Base-by-base conservation (phyloP, 179 eudicot genomes). In the Patellifolia procumbens region DNA sequence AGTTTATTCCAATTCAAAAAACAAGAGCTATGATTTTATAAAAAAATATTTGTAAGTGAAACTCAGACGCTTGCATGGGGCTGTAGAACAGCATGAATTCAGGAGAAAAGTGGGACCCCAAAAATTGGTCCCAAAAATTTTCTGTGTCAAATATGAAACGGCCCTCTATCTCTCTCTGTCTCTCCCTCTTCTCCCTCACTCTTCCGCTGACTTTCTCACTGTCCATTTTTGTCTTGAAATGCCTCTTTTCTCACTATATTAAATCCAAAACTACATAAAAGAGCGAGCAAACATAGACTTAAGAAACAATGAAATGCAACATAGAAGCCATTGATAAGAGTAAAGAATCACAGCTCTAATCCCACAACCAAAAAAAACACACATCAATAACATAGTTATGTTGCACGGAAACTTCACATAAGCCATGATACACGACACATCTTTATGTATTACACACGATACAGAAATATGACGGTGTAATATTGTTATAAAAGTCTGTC, bases 331-430 rank as follows among this genome's bases (percentile, higher is more conserved):
- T 80, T 55, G 79, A 71, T 66, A 72, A 4, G n/a, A 55, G 83
- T 81, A 78, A 35, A 72, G 37, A 39, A 72, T 37, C 81, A 77
- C 52, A 81, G 81, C 81, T 78, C 81, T 81, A 66, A 81, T 81
- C 84, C 84, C 81, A 78, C 66, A 70, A 62, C 46, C 37, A 42
- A 35, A 46, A 9, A 42, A 29, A 45, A 55, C n/a, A n/a, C n/a
- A n/a, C n/a, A n/a, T n/a, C n/a, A n/a, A n/a, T n/a, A n/a, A n/a
- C n/a, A n/a, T n/a, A n/a, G n/a, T n/a, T n/a, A n/a, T n/a, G n/a
- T n/a, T n/a, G n/a, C n/a, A n/a, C n/a, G n/a, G n/a, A n/a, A n/a
- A n/a, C n/a, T n/a, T n/a, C n/a, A n/a, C n/a, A n/a, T n/a, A n/a
- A n/a, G n/a, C n/a, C n/a, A n/a, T n/a, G n/a, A n/a, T n/a, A n/a